Evolutionary conservation across 345 rosid genomes (phyloP).

Genomic region (Geranium brycei): DNA sequence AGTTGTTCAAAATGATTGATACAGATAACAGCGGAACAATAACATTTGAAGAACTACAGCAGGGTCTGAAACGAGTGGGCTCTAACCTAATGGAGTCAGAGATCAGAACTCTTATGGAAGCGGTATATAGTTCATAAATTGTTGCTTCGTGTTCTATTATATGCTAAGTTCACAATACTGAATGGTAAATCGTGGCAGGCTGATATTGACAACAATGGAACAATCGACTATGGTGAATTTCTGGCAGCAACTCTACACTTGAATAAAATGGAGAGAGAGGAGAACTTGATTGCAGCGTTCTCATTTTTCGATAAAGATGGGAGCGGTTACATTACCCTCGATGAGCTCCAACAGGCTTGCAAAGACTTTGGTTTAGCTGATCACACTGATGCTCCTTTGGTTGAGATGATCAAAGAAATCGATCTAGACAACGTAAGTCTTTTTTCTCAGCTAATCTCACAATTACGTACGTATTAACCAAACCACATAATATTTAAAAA

Average conservation of each 20-base stretch:
- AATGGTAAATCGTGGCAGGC: constrained; percentile 39
- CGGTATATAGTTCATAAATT: constrained; percentile 29
- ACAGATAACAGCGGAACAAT: constrained; percentile 88
- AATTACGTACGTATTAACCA: too few species aligned
- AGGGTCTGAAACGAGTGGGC: constrained; percentile 68
- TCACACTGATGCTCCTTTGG: constrained; percentile 46
- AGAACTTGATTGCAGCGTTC: constrained; percentile 76
- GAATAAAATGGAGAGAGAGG: constrained; percentile 86
- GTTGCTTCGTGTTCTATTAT: too few species aligned
- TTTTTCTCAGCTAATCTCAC: too few species aligned
- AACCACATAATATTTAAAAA: too few species aligned
- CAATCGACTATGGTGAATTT: constrained; percentile 86
- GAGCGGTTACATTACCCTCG: constrained; percentile 79
- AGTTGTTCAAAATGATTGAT: constrained; percentile 87
- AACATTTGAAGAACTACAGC: constrained; percentile 83
- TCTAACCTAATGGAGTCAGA: constrained; percentile 86
- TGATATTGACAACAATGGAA: constrained; percentile 81
- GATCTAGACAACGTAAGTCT: constrained; percentile 84
- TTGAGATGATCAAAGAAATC: constrained; percentile 73
- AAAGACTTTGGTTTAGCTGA: constrained; percentile 68
- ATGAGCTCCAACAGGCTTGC: constrained; percentile 91
- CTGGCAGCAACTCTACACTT: constrained; percentile 90
- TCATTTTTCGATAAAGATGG: constrained; percentile 85
- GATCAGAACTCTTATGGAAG: constrained; percentile 84
- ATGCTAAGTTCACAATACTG: constrained; percentile 2